phyloP scores from a whole-genome alignment of 2,329 filamentous ascomycete genomes.

The Sodiomyces alkalinus region DNA sequence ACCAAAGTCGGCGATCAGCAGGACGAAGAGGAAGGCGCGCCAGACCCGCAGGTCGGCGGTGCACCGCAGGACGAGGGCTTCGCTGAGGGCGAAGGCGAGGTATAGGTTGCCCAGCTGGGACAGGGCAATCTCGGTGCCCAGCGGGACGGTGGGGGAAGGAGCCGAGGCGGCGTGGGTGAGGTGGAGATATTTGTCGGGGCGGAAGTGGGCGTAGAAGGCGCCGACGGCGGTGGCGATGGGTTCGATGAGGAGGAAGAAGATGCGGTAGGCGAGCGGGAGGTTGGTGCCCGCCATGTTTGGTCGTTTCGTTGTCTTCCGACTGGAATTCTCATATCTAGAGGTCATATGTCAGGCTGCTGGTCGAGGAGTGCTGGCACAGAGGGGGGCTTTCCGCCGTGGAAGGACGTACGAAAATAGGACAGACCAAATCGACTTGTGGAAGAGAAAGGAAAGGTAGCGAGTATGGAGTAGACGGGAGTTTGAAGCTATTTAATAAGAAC shows the following conservation, averaged over 20 bases:
- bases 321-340: too few species aligned
- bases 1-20: constrained; percentile 63
- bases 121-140: constrained; percentile 50
- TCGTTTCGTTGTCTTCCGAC: too few species aligned
- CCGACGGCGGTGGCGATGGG: constrained; percentile 36
- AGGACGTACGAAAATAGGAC: too few species aligned
- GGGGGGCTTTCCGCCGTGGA: too few species aligned
- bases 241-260: constrained; percentile 66
- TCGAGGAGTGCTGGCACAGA: too few species aligned
- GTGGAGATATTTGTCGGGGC: constrained; percentile 40
- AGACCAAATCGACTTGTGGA: too few species aligned
- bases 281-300: constrained; percentile 18
- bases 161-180: constrained; percentile 44
- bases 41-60: constrained; percentile 56
- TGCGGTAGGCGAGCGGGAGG: constrained; percentile 46
- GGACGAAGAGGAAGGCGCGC: constrained; percentile 47
- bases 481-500: too few species aligned
- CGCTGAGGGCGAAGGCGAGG: constrained; percentile 61
- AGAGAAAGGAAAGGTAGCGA: too few species aligned
- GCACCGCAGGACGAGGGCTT: constrained; percentile 57
- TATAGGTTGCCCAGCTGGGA: constrained; percentile 69
- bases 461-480: too few species aligned
- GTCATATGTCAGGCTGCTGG: too few species aligned
- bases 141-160: constrained; percentile 30
- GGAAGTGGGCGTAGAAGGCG: constrained; percentile 35